These are phyloP conservation scores for Torulaspora indica DNA, from an alignment of 805 yeast genomes.

Conservation along the genomic window DNA sequence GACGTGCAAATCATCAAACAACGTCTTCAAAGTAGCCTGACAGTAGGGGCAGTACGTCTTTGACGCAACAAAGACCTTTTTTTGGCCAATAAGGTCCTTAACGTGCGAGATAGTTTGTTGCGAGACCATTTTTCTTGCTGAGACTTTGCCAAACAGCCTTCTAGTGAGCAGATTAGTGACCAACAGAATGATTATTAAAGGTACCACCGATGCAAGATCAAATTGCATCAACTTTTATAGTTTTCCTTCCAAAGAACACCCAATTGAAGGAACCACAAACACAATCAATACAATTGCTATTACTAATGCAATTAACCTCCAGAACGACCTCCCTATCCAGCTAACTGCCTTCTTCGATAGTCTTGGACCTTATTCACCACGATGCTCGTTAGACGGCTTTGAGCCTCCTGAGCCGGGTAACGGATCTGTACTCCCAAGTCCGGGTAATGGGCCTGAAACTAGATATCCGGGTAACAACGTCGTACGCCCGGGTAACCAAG, in stretches of 20 bases:
- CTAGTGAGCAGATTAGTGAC: constrained; percentile 12
- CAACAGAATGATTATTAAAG: constrained; percentile 14
- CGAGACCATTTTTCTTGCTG: constrained; percentile 46
- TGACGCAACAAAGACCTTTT: constrained; percentile 75
- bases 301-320: not conserved
- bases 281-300: not conserved
- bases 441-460: too few relatives aligned
- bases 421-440: too few relatives aligned
- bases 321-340: not conserved
- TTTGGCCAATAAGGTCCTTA: constrained; percentile 55
- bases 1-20: constrained; percentile 41
- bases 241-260: not conserved
- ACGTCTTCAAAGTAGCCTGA: constrained; percentile 41
- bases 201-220: constrained; percentile 8
- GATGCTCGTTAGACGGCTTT: too few relatives aligned
- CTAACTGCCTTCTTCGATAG: not conserved
- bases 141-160: constrained; percentile 13
- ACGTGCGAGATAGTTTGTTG: constrained; percentile 55
- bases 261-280: not conserved
- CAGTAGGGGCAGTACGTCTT: constrained; percentile 72
- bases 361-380: too few relatives aligned
- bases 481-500: too few relatives aligned
- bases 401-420: not conserved
- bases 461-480: too few relatives aligned
- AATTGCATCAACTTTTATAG: constrained; percentile 9